Evolutionary conservation across 208 protist species (phyloP).

Genomic region (Wallacemonas collosoma): DNA sequence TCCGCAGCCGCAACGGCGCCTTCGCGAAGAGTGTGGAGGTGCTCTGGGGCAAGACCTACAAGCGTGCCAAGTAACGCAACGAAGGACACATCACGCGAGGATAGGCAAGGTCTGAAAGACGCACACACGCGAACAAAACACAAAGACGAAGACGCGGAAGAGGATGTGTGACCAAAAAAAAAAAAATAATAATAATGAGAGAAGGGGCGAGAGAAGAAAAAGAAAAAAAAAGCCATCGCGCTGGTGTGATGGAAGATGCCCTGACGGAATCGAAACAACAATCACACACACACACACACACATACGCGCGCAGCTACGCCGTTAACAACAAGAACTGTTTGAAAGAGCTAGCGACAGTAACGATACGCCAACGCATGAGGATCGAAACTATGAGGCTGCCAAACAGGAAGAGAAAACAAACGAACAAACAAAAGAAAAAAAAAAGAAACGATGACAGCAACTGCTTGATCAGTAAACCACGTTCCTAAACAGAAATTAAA

Average conservation of each 20-base stretch:
- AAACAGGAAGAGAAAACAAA: too few relatives aligned
- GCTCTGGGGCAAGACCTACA: slow-evolving; percentile 91
- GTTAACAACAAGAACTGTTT: background rate
- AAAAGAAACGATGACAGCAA: slow-evolving; percentile 13
- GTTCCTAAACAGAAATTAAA: slow-evolving; percentile 9
- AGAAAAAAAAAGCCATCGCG: background rate
- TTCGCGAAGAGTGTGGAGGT: slow-evolving; percentile 67
- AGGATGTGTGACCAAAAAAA: background rate
- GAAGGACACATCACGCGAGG: too few relatives aligned
- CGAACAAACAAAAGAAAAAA: slow-evolving; percentile 14
- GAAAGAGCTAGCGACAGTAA: too few relatives aligned
- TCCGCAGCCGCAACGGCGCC: slow-evolving; percentile 35
- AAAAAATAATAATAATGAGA: background rate
- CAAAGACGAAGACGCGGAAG: background rate
- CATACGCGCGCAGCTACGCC: background rate
- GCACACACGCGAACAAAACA: background rate
- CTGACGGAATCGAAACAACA: background rate
- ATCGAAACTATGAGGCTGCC: too few relatives aligned
- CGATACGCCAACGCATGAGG: too few relatives aligned
- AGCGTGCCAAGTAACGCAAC: slow-evolving; percentile 71
- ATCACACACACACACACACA: background rate
- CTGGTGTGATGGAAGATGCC: too few relatives aligned
- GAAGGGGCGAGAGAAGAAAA: background rate
- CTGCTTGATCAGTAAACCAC: background rate
- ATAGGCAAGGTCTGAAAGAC: too few relatives aligned